Conservation (phyloP, 129 eudicot species). For the Silybum marianum region DNA sequence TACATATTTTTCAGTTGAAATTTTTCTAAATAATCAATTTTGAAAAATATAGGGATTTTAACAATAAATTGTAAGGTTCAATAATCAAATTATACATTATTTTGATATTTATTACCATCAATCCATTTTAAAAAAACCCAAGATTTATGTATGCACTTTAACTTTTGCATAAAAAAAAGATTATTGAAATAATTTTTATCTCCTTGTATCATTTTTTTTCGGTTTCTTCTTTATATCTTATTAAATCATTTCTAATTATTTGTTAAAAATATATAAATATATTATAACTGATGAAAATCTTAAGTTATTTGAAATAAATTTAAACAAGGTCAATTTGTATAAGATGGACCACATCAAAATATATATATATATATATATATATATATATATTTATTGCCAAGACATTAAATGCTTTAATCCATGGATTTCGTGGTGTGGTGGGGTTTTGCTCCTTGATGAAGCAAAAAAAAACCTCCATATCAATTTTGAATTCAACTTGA, state of each 20-base stretch:
- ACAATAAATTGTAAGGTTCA: background rate
- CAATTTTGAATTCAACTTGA: constrained; percentile 20
- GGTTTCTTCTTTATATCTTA: too few relatives aligned
- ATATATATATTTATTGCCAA: background rate
- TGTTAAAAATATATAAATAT: background rate
- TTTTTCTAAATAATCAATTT: background rate
- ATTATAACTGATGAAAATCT: background rate
- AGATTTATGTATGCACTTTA: background rate
- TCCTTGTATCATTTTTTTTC: too few relatives aligned
- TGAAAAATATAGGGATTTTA: background rate
- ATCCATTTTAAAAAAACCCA: background rate
- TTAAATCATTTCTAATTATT: background rate
- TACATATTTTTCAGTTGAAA: background rate
- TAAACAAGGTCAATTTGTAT: too few relatives aligned
- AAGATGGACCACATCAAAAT: background rate
- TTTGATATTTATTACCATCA: too few relatives aligned
- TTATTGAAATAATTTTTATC: background rate
- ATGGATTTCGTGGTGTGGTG: constrained; percentile 18
- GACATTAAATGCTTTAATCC: constrained; percentile 12
- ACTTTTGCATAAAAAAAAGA: background rate
- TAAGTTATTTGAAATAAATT: background rate
- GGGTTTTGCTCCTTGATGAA: constrained; percentile 8
- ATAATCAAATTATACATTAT: background rate
- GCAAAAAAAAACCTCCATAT: constrained; percentile 20
- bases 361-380: too few relatives aligned